phyloP scores from a whole-genome alignment of 768 basidiomycete species.

The Lyophyllum decastes region DNA sequence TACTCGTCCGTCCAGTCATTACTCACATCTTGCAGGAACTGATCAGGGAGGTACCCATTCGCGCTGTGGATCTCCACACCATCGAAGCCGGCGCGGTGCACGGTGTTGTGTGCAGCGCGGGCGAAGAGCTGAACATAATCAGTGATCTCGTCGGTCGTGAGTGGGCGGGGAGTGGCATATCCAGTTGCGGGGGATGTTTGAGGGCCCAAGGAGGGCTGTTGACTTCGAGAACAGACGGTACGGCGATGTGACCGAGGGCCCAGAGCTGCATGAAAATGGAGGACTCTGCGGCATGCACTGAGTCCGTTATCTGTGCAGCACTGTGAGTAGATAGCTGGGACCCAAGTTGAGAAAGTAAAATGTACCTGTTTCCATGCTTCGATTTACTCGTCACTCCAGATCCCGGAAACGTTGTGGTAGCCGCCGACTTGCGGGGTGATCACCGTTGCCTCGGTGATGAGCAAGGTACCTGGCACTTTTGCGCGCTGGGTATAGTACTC shows the following conservation, averaged over 20 bases:
- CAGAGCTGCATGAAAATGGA: constrained; percentile 59
- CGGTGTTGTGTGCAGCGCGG: constrained; percentile 55
- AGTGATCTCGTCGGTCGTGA: constrained; percentile 49
- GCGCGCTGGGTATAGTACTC: constrained; percentile 40
- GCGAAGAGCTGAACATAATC: constrained; percentile 53
- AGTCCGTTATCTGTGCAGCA: constrained; percentile 20
- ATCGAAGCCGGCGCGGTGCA: constrained; percentile 65
- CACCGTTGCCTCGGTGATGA: constrained; percentile 48
- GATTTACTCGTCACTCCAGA: constrained; percentile 65
- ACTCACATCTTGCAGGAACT: constrained; percentile 59
- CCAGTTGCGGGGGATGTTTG: constrained; percentile 18
- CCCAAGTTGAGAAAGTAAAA: background rate
- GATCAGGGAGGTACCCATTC: constrained; percentile 54
- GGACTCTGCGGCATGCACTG: constrained; percentile 52
- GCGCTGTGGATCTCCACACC: constrained; percentile 54
- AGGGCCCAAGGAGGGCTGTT: constrained; percentile 38
- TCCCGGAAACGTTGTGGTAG: constrained; percentile 54
- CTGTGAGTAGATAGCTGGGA: background rate
- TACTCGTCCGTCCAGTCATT: constrained; percentile 67
- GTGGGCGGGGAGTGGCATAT: constrained; percentile 33
- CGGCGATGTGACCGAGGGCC: constrained; percentile 51
- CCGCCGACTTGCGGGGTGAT: constrained; percentile 53
- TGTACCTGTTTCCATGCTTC: constrained; percentile 52
- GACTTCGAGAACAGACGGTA: constrained; percentile 30
- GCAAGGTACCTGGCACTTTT: constrained; percentile 37